Conservation (phyloP, 352 stramenopile genomes). For the Phytophthora nicotianae region DNA sequence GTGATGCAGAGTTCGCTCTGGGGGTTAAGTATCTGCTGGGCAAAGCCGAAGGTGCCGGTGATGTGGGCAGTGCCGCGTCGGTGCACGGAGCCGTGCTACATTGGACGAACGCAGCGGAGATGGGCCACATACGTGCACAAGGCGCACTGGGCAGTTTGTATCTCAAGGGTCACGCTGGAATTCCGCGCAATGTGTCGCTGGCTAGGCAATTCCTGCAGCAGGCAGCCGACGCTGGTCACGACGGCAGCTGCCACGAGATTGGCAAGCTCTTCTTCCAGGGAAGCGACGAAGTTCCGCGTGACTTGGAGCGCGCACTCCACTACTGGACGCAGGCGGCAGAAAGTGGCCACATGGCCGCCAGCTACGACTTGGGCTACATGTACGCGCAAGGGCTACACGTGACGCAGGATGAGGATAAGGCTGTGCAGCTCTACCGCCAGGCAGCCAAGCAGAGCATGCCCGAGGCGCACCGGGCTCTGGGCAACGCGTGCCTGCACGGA, state of each 20-base stretch:
- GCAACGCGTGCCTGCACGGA: constrained; percentile 59
- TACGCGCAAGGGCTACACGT: constrained; percentile 80
- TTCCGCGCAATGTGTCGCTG: constrained; percentile 53
- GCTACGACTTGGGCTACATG: constrained; percentile 77
- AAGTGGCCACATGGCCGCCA: constrained; percentile 69
- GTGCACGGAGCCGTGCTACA: constrained; percentile 67
- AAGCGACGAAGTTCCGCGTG: constrained; percentile 30
- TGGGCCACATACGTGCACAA: constrained; percentile 72
- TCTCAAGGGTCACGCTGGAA: constrained; percentile 54
- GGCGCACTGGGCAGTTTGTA: constrained; percentile 78
- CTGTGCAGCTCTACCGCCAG: constrained; percentile 61
- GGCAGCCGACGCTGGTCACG: constrained; percentile 71
- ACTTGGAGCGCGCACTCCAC: constrained; percentile 48
- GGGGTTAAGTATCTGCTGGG: constrained; percentile 66
- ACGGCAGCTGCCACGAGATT: constrained; percentile 72
- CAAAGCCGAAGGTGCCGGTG: constrained; percentile 30
- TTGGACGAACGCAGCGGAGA: constrained; percentile 78
- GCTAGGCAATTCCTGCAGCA: constrained; percentile 62
- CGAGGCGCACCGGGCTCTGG: constrained; percentile 69
- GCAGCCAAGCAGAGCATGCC: constrained; percentile 69
- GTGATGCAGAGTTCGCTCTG: constrained; percentile 61
- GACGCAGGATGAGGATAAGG: constrained; percentile 52
- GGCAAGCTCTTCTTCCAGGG: constrained; percentile 78
- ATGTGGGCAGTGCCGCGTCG: constrained; percentile 38
- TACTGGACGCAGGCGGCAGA: constrained; percentile 74